Base-by-base conservation (phyloP, 192 early-diverging fungal genomes). In the Glomus cerebriforme region DNA sequence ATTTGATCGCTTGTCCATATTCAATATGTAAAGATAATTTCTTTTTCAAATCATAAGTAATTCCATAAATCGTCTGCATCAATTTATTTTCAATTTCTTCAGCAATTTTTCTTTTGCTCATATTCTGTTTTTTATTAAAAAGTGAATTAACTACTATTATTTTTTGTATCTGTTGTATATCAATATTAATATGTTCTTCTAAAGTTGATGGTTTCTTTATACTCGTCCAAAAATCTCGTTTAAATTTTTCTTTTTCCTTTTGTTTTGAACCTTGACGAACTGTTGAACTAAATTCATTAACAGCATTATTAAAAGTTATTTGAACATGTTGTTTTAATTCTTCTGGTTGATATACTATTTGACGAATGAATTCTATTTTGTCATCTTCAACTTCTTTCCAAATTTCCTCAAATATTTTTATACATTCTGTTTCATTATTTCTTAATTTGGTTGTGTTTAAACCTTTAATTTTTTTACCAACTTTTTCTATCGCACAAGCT, bases 151-250 rank as follows among this genome's bases (percentile, higher is more conserved):
- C 27, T 9, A 27, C 19, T 26, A 29, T 31, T 64, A 64, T 64
- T 4, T 10, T 0, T 29, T 31, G 26, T 15, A 26, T 26, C 13
- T 26, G 63, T 64, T 64, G 24, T 64, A 64, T 0, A 65, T 26
- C 9, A 24, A 65, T 65, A 17, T 15, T 7, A 13, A 26, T 32
- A 0, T 27, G 3, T 31, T 26, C 31, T 3, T 26, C 27, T 5
- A 69, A 69, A 12, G 67, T 69, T 3, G 67, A n/a, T 12, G 67
- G 67, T 35, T 35, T 69, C 34, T 43, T 35, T 15, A 69, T 12
- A 2, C 7, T 35, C n/a, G 19, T 37, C 32, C 32, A 69, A 27
- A 69, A 69, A 34, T 69, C 27, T 24, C 67, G 13, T 5, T 69
- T 37, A 69, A 69, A 69, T n/a, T 69, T 31, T 35, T 22, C 22